Evolutionary conservation across 768 basidiomycete species (phyloP).

Genomic region (Tylopilus vinaceipallidus): DNA sequence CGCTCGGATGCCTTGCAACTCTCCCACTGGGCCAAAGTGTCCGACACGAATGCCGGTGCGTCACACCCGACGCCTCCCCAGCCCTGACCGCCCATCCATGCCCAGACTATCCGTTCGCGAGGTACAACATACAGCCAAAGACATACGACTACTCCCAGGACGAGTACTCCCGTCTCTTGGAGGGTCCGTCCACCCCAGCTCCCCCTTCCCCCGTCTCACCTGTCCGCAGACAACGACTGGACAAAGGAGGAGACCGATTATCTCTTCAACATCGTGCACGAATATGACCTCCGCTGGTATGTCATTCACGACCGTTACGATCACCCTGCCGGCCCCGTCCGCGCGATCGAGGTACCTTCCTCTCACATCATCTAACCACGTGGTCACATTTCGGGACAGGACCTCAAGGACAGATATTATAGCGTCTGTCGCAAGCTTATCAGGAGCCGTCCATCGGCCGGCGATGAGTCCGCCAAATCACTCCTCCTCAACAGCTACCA

Average conservation of each 20-base stretch:
- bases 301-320: slow-evolving; percentile 90
- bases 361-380: background rate
- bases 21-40: slow-evolving; percentile 79
- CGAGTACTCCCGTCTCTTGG: slow-evolving; percentile 80
- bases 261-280: slow-evolving; percentile 73
- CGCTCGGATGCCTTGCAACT: slow-evolving; percentile 67
- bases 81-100: background rate
- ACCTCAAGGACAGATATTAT: slow-evolving; percentile 93
- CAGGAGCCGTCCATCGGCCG: slow-evolving; percentile 78
- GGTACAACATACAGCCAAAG: slow-evolving; percentile 71
- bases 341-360: slow-evolving; percentile 65
- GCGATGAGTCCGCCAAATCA: slow-evolving; percentile 72
- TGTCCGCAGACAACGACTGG: slow-evolving; percentile 71
- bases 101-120: slow-evolving; percentile 76
- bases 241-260: slow-evolving; percentile 93
- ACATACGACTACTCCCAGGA: slow-evolving; percentile 76
- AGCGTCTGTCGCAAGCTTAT: slow-evolving; percentile 87
- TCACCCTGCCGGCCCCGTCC: slow-evolving; percentile 49
- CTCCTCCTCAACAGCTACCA: slow-evolving; percentile 67
- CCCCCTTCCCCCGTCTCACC: background rate
- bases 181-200: slow-evolving; percentile 45
- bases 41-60: slow-evolving; percentile 56
- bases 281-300: slow-evolving; percentile 88
- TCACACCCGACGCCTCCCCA: slow-evolving; percentile 1
- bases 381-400: slow-evolving; percentile 36